Percentiles rank a stretch among this genome's conserved stretches.
Conservation (phyloP, 2,329 filamentous ascomycete genomes). For the Fusarium udum region DNA sequence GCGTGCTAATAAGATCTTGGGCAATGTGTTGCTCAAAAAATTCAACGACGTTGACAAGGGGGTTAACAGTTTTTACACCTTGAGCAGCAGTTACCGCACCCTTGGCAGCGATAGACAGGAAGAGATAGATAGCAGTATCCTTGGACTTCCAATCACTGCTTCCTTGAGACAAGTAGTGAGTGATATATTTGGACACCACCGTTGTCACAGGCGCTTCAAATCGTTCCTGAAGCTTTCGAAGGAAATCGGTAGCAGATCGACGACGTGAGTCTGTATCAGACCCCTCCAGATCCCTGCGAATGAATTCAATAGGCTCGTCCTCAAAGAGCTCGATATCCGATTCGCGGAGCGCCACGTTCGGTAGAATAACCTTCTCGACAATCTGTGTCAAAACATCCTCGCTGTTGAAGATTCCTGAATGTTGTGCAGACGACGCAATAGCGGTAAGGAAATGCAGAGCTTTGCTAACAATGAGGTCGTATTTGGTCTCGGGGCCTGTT, state of each 20-base stretch:
- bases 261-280: slow-evolving; percentile 95
- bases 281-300: slow-evolving; percentile 91
- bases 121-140: slow-evolving; percentile 97
- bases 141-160: slow-evolving; percentile 95
- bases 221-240: slow-evolving; percentile 86
- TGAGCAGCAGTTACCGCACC: slow-evolving; percentile 86
- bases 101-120: slow-evolving; percentile 92
- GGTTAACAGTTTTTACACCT: slow-evolving; percentile 90
- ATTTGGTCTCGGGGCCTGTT: slow-evolving; percentile 87
- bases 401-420: slow-evolving; percentile 87
- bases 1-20: slow-evolving; percentile 79
- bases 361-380: slow-evolving; percentile 94
- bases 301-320: slow-evolving; percentile 98
- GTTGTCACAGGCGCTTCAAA: slow-evolving; percentile 87
- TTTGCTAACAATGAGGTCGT: slow-evolving; percentile 93
- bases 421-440: slow-evolving; percentile 79
- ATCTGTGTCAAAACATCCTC: slow-evolving; percentile 83
- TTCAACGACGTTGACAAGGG: slow-evolving; percentile 86
- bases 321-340: slow-evolving; percentile 97
- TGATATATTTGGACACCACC: slow-evolving; percentile 88
- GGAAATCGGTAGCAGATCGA: slow-evolving; percentile 92
- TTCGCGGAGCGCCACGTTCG: slow-evolving; percentile 90
- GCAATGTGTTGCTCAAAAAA: slow-evolving; percentile 96
- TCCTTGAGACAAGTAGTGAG: slow-evolving; percentile 83
- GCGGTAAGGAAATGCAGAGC: slow-evolving; percentile 94